Base-by-base conservation (phyloP, 331 rosid species). In the Malus hybrid region DNA sequence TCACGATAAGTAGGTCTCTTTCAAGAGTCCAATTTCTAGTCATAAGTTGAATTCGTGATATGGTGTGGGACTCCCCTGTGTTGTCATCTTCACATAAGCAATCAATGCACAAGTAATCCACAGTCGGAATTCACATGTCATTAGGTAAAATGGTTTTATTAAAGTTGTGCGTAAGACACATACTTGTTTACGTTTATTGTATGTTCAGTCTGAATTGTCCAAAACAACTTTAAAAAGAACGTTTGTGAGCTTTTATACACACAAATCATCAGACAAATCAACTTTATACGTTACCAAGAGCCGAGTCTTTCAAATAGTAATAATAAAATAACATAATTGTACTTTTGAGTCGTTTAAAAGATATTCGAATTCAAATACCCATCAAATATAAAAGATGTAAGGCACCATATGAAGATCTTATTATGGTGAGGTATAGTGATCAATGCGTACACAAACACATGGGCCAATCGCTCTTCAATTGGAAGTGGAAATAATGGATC, bases 251-350 rank as follows among this genome's bases (percentile, higher is more conserved):
- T 16, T 52, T 2, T 52, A 16, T 2, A 6, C 20, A 6, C 1
- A 0, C 1, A 6, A 52, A 52, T 52, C 1, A 52, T 0, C 1
- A 0, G 7, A 50, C n/a, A 7, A 1, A 6, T 50, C 9, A 50
- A 50, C 1, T 15, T 50, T 6, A 16, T 50, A 50, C n/a, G 9
- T 50, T 50, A 2, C 18, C 7, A 50, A 2, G 1, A 0, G 0
- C 9, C 9, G 9, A 15, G 8, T 50, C n/a, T 50, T 50, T 0
- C 6, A 16, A 50, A 57, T 20, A 22, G 14, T 36, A 36, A 36
- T 36, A 36, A 36, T 36, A 36, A 36, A 36, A 36, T 36, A 36
- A 36, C 42, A 36, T 36, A 36, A 36, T 32, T 39, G 46, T 39
- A 39, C 46, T 36, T 36, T 39, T 39, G 46, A 39, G 46, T 2